These are phyloP conservation scores for Acanthamoeba triangularis DNA, from an alignment of 208 protist genomes.

Conservation along the genomic window DNA sequence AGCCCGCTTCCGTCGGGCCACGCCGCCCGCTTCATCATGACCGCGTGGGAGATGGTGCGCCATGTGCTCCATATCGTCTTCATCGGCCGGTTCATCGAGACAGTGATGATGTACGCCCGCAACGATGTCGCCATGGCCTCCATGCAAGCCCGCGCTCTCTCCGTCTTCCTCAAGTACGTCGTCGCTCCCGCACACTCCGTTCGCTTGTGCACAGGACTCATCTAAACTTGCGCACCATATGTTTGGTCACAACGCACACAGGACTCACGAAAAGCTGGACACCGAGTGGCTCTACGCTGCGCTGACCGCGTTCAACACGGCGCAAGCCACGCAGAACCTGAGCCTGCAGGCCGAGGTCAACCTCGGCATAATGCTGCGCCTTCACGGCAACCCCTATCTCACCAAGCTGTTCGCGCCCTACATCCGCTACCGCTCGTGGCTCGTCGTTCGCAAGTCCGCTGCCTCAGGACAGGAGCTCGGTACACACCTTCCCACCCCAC, in stretches of 20 bases:
- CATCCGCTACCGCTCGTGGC: conserved; percentile 13
- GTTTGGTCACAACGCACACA: too few species aligned
- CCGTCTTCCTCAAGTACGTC: conserved; percentile 29
- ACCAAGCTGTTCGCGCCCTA: neutral
- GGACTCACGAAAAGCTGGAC: conserved; percentile 26
- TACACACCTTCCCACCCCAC: neutral
- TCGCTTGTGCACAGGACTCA: neutral
- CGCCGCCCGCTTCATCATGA: neutral
- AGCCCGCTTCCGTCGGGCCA: neutral
- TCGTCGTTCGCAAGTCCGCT: neutral
- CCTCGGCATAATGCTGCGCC: conserved; percentile 15
- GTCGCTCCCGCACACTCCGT: neutral
- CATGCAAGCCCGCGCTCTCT: conserved; percentile 24
- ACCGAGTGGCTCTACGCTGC: conserved; percentile 23
- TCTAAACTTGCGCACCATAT: too few species aligned
- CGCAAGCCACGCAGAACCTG: neutral
- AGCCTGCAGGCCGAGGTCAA: conserved; percentile 43
- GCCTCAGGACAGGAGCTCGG: conserved; percentile 1
- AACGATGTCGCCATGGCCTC: conserved; percentile 16
- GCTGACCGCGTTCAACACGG: conserved; percentile 4
- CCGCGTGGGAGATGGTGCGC: conserved; percentile 1
- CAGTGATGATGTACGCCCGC: neutral
- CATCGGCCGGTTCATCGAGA: conserved; percentile 31
- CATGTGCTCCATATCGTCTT: conserved; percentile 16
- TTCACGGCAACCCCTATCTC: conserved; percentile 5